Percentiles rank a stretch among this genome's conserved stretches.
phyloP scores from a whole-genome alignment of 1,284 basidiomycete species.

The Pulveroboletus sp. region DNA sequence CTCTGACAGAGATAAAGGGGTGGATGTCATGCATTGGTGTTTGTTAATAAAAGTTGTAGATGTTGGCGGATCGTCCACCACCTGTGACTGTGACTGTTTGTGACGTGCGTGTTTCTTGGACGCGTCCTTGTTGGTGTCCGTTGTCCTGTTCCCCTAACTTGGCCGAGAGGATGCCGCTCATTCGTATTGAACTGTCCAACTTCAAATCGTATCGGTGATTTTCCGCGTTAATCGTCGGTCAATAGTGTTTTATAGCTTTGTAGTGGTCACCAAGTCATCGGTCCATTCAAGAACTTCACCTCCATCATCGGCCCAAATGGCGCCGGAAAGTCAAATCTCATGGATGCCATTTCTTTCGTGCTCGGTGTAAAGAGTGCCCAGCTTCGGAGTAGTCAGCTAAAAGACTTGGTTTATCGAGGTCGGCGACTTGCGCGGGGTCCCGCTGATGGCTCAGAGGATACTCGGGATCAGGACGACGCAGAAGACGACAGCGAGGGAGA shows the following conservation, averaged over 20 bases:
- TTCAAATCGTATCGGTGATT: slow-evolving; percentile 88
- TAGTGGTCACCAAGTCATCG: slow-evolving; percentile 84
- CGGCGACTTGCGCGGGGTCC: slow-evolving; percentile 66
- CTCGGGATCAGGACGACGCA: slow-evolving; percentile 46
- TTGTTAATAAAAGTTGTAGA: not conserved
- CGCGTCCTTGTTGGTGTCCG: slow-evolving; percentile 27
- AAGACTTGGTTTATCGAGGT: slow-evolving; percentile 94
- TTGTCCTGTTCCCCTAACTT: slow-evolving; percentile 24
- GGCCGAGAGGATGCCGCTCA: slow-evolving; percentile 59
- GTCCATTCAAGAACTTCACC: slow-evolving; percentile 91
- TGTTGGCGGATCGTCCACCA: too few species aligned
- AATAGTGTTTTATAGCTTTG: slow-evolving; percentile 12
- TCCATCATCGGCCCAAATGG: slow-evolving; percentile 99
- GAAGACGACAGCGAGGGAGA: slow-evolving; percentile 51
- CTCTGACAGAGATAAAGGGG: not conserved
- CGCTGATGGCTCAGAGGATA: slow-evolving; percentile 51
- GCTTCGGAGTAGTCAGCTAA: slow-evolving; percentile 89
- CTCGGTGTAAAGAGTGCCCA: slow-evolving; percentile 95
- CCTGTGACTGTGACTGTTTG: slow-evolving; percentile 30
- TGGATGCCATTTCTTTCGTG: slow-evolving; percentile 99
- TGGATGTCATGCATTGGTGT: not conserved
- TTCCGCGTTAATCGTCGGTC: not conserved
- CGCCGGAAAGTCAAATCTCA: slow-evolving; percentile 97
- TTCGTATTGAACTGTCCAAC: slow-evolving; percentile 84
- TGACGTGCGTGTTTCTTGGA: slow-evolving; percentile 28